Evolutionary conservation across 2,329 filamentous ascomycete species (phyloP).

Genomic region (Fusarium sacchari): DNA sequence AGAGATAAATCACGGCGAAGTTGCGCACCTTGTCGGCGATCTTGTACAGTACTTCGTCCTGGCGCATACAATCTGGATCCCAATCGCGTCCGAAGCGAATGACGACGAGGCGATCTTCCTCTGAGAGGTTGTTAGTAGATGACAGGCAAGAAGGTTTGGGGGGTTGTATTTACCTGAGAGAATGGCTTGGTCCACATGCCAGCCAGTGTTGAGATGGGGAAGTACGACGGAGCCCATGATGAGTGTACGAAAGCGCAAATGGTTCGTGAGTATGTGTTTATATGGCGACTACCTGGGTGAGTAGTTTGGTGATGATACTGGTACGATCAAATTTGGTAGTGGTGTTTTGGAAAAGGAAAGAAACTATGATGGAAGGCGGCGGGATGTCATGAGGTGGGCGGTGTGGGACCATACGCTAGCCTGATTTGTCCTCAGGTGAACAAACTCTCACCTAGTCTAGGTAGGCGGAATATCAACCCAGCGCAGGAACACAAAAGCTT

Average conservation of each 20-base stretch:
- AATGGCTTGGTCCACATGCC: slow-evolving; percentile 99
- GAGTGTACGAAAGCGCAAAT: no score
- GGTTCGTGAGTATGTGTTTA: not conserved
- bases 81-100: slow-evolving; percentile 93
- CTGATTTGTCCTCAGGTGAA: slow-evolving; percentile 8
- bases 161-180: slow-evolving; percentile 52
- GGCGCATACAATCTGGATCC: slow-evolving; percentile 75
- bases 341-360: slow-evolving; percentile 2
- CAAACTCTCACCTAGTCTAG: slow-evolving; percentile 12
- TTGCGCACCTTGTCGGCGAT: slow-evolving; percentile 95
- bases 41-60: slow-evolving; percentile 94
- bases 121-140: slow-evolving; percentile 48
- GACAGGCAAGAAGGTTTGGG: not conserved
- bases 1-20: slow-evolving; percentile 91
- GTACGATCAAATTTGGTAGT: not conserved
- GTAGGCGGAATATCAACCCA: not conserved
- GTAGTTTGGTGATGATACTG: not conserved
- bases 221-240: slow-evolving; percentile 85
- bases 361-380: slow-evolving; percentile 27
- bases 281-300: not conserved
- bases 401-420: not conserved
- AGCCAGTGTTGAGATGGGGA: slow-evolving; percentile 89
- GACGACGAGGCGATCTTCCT: slow-evolving; percentile 92
- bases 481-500: not conserved
- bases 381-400: slow-evolving; percentile 1